Base-by-base conservation (phyloP, 1,284 basidiomycete genomes). In the Rhodotorula glutinis region DNA sequence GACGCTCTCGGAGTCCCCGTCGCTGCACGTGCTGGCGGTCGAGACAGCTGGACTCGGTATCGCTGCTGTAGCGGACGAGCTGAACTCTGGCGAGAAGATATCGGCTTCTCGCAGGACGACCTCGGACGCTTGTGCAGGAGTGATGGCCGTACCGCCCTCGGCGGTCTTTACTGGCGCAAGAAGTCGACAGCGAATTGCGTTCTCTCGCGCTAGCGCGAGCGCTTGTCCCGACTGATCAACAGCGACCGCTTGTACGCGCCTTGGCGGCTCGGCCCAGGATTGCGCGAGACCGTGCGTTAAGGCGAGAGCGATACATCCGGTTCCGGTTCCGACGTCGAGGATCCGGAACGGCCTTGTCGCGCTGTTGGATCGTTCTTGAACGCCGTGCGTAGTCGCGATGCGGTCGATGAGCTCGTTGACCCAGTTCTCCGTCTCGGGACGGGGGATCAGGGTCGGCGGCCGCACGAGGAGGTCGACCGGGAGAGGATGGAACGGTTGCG, bases 351-450 rank as follows among this genome's bases (percentile, higher is more conserved):
- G 62, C 29, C 19, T 49, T 29, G 57, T 2, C 13, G 19, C n/a
- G 13, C 9, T 25, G 1, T 21, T 9, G 44, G 57, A 40, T 57
- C n/a, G 75, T 75, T 38, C n/a, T 46, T 17, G 44, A 44, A 16
- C 55, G 59, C 23, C 69, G 46, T 25, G 23, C 43, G 23, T 82
- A 78, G 86, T 81, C 38, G 62, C 44, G 57, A 74, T 65, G 38
- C 21, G 63, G 62, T 63, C 38, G 40, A 66, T 55, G 67, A 75
- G 58, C 63, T 74, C 57, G 74, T 66, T 25, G 53, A 74, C 62
- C 89, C 88, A 89, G 77, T 91, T 80, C 74, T 95, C 92, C 1
- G 93, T 97, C 79, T 97, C 92, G 52, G 92, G 89, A 11, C 92
- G 87, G 4, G 93, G 92, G 54, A 96, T 96, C 67, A 96, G 85